phyloP scores from a whole-genome alignment of 768 basidiomycete genomes.

The Mycena vitilis region DNA sequence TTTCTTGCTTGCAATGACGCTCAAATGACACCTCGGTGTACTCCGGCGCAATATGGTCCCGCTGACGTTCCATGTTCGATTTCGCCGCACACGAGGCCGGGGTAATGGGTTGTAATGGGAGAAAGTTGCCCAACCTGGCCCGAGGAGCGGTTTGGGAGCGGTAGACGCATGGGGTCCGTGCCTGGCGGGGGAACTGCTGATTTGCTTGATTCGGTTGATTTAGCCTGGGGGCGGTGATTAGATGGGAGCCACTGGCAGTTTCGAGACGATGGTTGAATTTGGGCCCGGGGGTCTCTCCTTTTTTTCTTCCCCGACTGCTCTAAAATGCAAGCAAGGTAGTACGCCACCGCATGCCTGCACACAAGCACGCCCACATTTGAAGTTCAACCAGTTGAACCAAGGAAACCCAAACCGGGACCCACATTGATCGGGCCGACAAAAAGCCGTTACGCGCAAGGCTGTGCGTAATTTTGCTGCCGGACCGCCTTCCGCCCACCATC shows the following conservation, averaged over 20 bases:
- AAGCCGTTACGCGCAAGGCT: constrained; percentile 6
- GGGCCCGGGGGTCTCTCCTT: too few relatives aligned
- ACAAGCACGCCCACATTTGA: neutral
- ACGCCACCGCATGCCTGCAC: neutral
- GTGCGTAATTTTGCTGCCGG: constrained; percentile 4
- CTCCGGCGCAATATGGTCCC: too few relatives aligned
- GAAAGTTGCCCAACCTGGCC: too few relatives aligned
- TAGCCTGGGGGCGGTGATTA: neutral
- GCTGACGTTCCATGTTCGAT: too few relatives aligned
- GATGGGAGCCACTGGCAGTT: neutral
- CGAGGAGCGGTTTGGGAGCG: too few relatives aligned
- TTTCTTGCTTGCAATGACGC: too few relatives aligned
- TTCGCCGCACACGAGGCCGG: too few relatives aligned
- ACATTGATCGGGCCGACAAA: constrained; percentile 16
- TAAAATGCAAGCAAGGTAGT: too few relatives aligned
- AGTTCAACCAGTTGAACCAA: neutral
- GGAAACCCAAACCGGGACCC: neutral
- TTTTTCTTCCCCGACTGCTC: neutral
- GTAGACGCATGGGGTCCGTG: neutral
- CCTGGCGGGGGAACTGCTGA: too few relatives aligned
- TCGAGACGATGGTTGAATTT: neutral
- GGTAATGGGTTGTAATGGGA: too few relatives aligned
- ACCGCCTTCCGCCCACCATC: neutral
- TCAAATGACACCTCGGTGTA: too few relatives aligned
- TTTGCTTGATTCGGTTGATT: neutral